Percentiles rank a stretch among this genome's conserved stretches.
Conservation (phyloP, 805 yeast genomes). For the Tetrapisispora taiwanensis region DNA sequence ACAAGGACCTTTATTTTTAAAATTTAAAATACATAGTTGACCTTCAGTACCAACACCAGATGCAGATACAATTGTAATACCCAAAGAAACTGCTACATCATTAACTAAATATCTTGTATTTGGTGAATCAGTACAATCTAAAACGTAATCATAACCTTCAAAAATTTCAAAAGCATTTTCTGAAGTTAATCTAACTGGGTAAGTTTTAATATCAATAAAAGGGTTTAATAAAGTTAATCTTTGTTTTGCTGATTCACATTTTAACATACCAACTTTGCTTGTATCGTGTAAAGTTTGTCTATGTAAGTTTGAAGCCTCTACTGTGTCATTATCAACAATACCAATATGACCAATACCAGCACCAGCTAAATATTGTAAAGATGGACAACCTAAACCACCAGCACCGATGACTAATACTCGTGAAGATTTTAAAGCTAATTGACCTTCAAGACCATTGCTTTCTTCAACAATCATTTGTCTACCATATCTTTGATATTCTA, state of each 20-base stretch:
- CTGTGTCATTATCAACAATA: slow-evolving; percentile 77
- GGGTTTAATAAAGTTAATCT: slow-evolving; percentile 56
- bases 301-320: slow-evolving; percentile 78
- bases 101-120: slow-evolving; percentile 75
- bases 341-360: slow-evolving; percentile 84
- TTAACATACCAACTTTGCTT: slow-evolving; percentile 52
- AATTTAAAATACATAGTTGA: slow-evolving; percentile 71
- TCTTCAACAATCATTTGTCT: slow-evolving; percentile 91
- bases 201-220: slow-evolving; percentile 43
- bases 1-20: slow-evolving; percentile 66
- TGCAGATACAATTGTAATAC: slow-evolving; percentile 75
- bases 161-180: slow-evolving; percentile 57
- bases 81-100: slow-evolving; percentile 64
- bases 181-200: slow-evolving; percentile 41
- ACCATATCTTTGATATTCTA: slow-evolving; percentile 80
- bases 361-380: slow-evolving; percentile 70
- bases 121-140: slow-evolving; percentile 95
- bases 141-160: slow-evolving; percentile 55
- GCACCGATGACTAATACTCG: slow-evolving; percentile 80
- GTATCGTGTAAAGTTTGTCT: slow-evolving; percentile 78
- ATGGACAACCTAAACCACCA: slow-evolving; percentile 95
- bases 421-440: slow-evolving; percentile 45
- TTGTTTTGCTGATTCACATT: slow-evolving; percentile 68
- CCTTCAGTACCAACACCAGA: slow-evolving; percentile 91
- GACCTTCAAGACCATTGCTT: slow-evolving; percentile 44